phyloP scores from a whole-genome alignment of 2,329 filamentous ascomycete species.

The Fusarium zealandicum region DNA sequence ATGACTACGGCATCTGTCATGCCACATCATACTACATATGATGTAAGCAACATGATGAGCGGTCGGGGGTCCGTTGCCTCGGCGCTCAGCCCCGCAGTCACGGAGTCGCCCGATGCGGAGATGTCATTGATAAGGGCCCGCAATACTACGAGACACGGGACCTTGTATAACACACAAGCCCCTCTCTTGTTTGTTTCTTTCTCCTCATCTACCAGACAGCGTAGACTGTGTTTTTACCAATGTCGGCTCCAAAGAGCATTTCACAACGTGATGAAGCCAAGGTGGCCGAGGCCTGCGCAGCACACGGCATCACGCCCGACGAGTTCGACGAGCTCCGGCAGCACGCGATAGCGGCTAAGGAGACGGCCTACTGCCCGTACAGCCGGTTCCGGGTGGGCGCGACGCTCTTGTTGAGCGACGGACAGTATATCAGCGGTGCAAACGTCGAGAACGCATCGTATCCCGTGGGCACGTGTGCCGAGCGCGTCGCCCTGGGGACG shows the following conservation, averaged over 20 bases:
- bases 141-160: constrained; percentile 19
- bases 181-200: neutral
- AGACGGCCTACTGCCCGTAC: constrained; percentile 88
- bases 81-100: constrained; percentile 36
- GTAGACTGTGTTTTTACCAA: constrained; percentile 1
- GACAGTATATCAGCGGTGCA: constrained; percentile 64
- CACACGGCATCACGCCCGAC: constrained; percentile 59
- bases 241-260: constrained; percentile 38
- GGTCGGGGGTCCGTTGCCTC: constrained; percentile 14
- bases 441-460: constrained; percentile 95
- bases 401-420: constrained; percentile 68
- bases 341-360: constrained; percentile 74
- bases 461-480: constrained; percentile 94
- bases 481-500: constrained; percentile 85
- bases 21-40: no score
- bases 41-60: constrained; percentile 19
- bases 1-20: neutral
- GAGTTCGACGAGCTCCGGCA: constrained; percentile 72
- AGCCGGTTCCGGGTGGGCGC: constrained; percentile 91
- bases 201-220: neutral
- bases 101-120: constrained; percentile 39
- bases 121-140: constrained; percentile 30
- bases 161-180: constrained; percentile 21
- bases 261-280: constrained; percentile 40
- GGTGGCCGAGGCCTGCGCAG: constrained; percentile 40